Evolutionary conservation across 2,329 filamentous ascomycete genomes (phyloP).

Genomic region (Pseudocercospora macadamiae): DNA sequence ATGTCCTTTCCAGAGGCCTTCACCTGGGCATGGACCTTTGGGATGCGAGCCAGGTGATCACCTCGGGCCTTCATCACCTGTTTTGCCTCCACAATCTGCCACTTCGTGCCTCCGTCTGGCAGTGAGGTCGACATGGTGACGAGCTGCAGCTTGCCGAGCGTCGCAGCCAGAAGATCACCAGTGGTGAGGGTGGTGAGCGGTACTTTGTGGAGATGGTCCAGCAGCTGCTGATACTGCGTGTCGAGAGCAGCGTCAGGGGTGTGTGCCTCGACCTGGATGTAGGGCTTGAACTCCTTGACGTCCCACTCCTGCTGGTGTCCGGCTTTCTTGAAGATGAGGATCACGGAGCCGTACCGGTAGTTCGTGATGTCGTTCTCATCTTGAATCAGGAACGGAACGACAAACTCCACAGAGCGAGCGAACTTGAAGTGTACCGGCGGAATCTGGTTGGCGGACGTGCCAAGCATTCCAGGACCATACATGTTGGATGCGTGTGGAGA

Average conservation of each 20-base stretch:
- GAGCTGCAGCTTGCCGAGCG: neutral
- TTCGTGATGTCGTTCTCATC: neutral
- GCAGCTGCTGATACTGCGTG: neutral
- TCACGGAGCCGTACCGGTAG: neutral
- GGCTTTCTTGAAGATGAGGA: neutral
- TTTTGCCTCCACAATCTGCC: neutral
- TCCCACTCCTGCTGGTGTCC: neutral
- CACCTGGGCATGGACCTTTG: neutral
- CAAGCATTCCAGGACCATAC: neutral
- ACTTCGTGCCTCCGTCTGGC: neutral
- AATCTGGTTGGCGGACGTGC: neutral
- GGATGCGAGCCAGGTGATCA: neutral
- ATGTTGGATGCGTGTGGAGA: neutral
- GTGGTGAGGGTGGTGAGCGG: neutral
- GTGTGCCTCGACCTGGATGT: neutral
- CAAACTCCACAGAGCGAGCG: neutral
- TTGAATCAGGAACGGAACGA: neutral
- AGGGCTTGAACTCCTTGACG: neutral
- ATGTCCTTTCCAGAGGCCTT: neutral
- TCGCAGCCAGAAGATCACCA: neutral
- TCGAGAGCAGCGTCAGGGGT: neutral
- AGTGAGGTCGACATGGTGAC: neutral
- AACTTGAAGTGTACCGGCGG: neutral
- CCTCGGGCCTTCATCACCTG: neutral
- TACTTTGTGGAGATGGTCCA: neutral